Conservation (phyloP, 306 rosid genomes). For the Vigna angularis region DNA sequence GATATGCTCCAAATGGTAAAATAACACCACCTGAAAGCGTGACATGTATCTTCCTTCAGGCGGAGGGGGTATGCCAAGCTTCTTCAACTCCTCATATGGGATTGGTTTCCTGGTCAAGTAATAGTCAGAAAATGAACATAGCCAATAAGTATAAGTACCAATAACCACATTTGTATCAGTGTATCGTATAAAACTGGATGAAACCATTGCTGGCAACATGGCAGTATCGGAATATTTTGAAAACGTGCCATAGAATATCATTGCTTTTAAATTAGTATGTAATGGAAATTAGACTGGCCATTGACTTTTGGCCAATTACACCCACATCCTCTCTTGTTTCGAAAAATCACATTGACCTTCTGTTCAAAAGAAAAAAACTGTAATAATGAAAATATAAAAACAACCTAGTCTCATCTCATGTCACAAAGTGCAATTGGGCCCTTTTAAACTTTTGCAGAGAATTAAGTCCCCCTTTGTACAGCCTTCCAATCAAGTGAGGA, state of each 20-base stretch:
- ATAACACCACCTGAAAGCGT: slow-evolving; percentile 68
- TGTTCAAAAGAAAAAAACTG: background rate
- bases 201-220: slow-evolving; percentile 1
- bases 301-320: background rate
- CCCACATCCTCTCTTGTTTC: too few species aligned
- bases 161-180: background rate
- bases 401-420: background rate
- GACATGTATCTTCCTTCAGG: slow-evolving; percentile 93
- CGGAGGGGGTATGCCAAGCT: slow-evolving; percentile 90
- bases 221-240: too few species aligned
- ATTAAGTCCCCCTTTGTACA: background rate
- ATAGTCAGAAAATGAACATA: slow-evolving; percentile 27
- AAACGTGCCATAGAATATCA: too few species aligned
- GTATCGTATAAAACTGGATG: background rate
- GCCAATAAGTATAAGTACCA: background rate
- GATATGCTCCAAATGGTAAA: slow-evolving; percentile 20
- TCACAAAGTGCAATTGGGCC: background rate
- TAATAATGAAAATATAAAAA: background rate
- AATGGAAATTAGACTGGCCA: too few species aligned
- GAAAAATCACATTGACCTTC: background rate
- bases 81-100: slow-evolving; percentile 75
- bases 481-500: background rate
- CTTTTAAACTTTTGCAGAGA: background rate
- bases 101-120: slow-evolving; percentile 68
- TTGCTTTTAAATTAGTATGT: background rate